A percentile compares a stretch with the other conserved stretches of the same genome.
These are phyloP conservation scores for Mycena vulgaris DNA, from an alignment of 768 basidiomycete genomes.

Conservation along the genomic window DNA sequence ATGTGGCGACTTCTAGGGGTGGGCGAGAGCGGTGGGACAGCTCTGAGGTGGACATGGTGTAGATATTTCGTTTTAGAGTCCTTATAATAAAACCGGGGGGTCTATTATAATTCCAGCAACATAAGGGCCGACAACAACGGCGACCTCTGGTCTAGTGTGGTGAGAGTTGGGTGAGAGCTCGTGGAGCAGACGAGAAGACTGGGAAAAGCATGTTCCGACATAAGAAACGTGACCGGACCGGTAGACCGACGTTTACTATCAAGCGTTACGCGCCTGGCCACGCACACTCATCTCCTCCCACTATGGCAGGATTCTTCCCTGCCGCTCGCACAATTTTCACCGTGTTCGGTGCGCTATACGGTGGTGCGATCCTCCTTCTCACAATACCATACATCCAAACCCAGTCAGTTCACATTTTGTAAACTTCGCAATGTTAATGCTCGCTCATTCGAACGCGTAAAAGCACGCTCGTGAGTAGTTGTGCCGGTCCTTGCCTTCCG, in stretches of 20 bases:
- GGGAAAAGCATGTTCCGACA: too few species aligned
- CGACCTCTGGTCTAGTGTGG: too few species aligned
- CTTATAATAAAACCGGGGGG: neutral
- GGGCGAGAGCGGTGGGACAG: constrained; percentile 24
- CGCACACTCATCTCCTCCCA: too few species aligned
- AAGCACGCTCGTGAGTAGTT: constrained; percentile 29
- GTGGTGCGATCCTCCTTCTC: constrained; percentile 65
- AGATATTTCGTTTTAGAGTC: neutral
- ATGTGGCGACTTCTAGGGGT: neutral
- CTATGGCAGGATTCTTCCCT: constrained; percentile 27
- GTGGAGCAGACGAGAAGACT: neutral
- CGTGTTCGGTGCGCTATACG: constrained; percentile 69
- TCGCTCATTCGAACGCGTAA: neutral
- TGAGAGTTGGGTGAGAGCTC: too few species aligned
- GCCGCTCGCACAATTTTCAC: constrained; percentile 52
- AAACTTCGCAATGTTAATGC: neutral
- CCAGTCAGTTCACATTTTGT: constrained; percentile 64
- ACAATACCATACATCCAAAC: constrained; percentile 77
- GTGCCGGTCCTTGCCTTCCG: neutral
- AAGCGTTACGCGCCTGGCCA: too few species aligned
- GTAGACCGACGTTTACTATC: too few species aligned
- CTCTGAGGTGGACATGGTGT: constrained; percentile 28
- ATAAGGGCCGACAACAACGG: too few species aligned
- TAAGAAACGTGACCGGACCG: too few species aligned
- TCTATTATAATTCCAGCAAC: too few species aligned